Evolutionary conservation across 441 rosid species (phyloP).

Genomic region (Adansonia gregorii): DNA sequence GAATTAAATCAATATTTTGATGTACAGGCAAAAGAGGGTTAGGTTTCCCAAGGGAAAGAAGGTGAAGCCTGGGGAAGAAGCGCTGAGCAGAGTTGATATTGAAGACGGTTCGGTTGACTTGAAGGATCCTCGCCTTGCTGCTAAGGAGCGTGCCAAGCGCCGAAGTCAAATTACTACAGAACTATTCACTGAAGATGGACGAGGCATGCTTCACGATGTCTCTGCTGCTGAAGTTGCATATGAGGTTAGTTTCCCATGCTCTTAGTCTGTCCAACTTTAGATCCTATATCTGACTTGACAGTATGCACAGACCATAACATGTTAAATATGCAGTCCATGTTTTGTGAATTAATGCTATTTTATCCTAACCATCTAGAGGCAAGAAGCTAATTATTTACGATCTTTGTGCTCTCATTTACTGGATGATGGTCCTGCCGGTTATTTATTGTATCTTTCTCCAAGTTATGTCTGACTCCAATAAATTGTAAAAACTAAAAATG

Average conservation of each 20-base stretch:
- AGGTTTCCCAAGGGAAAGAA: slow-evolving; percentile 96
- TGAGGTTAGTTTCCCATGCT: slow-evolving; percentile 46
- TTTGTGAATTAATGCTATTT: not conserved
- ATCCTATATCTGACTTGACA: not conserved
- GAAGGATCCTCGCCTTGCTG: slow-evolving; percentile 60
- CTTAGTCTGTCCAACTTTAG: slow-evolving; percentile 9
- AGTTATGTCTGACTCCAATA: not conserved
- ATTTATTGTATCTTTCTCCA: not conserved
- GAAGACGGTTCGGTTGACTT: slow-evolving; percentile 35
- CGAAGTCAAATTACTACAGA: slow-evolving; percentile 61
- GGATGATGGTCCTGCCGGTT: not conserved
- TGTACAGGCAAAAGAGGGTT: slow-evolving; percentile 72
- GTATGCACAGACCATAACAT: not conserved
- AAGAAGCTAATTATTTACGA: not conserved
- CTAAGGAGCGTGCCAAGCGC: slow-evolving; percentile 71
- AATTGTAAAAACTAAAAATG: not conserved
- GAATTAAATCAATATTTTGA: slow-evolving; percentile 22
- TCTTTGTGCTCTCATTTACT: not conserved
- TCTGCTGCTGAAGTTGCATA: slow-evolving; percentile 67
- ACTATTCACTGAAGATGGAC: slow-evolving; percentile 53
- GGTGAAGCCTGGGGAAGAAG: slow-evolving; percentile 60
- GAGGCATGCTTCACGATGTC: slow-evolving; percentile 37
- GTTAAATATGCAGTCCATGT: not conserved
- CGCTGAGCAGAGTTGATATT: slow-evolving; percentile 35
- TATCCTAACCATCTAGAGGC: not conserved